phyloP scores from a whole-genome alignment of 352 stramenopile genomes.

The Pythium folliculosum region DNA sequence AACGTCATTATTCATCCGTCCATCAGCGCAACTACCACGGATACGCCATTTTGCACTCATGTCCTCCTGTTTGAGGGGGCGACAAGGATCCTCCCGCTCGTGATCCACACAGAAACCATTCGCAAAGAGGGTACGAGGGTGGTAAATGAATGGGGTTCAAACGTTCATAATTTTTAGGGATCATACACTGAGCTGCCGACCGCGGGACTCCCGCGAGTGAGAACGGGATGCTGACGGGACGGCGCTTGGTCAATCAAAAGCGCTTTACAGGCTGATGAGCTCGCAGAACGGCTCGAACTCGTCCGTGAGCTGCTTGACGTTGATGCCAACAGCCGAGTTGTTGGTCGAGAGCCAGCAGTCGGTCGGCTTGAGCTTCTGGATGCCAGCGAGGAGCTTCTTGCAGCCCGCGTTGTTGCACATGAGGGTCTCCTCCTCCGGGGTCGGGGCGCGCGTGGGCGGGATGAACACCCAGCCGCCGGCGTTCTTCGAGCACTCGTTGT shows the following conservation, averaged over 20 bases:
- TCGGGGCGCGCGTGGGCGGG: slow-evolving; percentile 31
- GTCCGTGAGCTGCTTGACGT: slow-evolving; percentile 39
- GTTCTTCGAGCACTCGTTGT: slow-evolving; percentile 24
- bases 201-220: too few species aligned
- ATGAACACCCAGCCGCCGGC: slow-evolving; percentile 35
- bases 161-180: too few species aligned
- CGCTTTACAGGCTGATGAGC: slow-evolving; percentile 15
- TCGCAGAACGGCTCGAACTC: slow-evolving; percentile 34
- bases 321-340: slow-evolving; percentile 24
- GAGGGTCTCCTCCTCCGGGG: slow-evolving; percentile 18
- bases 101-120: too few species aligned
- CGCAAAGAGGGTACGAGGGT: too few species aligned
- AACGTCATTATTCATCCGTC: too few species aligned
- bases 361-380: slow-evolving; percentile 23
- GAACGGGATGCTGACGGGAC: not conserved
- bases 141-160: too few species aligned
- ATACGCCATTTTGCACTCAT: too few species aligned
- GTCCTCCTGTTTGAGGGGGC: too few species aligned
- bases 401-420: slow-evolving; percentile 37
- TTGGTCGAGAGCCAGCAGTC: slow-evolving; percentile 37
- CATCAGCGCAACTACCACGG: too few species aligned
- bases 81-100: too few species aligned
- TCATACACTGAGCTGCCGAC: too few species aligned
- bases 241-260: too few species aligned
- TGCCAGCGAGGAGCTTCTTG: slow-evolving; percentile 29